Percentiles rank a stretch among this genome's conserved stretches.
Evolutionary conservation across 305 asterid species (phyloP).

Genomic region (Euphrasia arctica): DNA sequence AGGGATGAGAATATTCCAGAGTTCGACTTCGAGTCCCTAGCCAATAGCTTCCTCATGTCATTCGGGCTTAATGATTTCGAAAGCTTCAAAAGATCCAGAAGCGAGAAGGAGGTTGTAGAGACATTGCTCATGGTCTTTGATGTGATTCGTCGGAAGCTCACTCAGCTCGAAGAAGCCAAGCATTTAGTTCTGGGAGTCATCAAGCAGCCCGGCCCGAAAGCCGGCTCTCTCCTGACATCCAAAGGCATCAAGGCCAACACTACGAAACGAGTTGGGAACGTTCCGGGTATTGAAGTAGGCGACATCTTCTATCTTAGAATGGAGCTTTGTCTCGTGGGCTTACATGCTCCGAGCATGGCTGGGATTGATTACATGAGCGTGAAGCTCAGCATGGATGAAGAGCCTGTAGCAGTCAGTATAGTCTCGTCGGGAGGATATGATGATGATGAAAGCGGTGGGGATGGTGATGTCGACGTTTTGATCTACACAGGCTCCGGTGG

Average conservation of each 20-base stretch:
- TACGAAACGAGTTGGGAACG: conserved; percentile 56
- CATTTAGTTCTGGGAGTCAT: conserved; percentile 39
- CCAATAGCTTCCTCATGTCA: conserved; percentile 34
- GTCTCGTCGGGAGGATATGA: conserved; percentile 86
- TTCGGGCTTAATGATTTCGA: conserved; percentile 56
- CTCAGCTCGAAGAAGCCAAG: conserved; percentile 65
- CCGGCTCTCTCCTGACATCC: conserved; percentile 57
- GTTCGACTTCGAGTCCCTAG: conserved; percentile 43
- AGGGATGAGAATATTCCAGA: conserved; percentile 36
- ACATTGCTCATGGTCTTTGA: conserved; percentile 50
- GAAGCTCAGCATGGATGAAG: conserved; percentile 56
- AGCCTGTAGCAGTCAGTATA: conserved; percentile 84
- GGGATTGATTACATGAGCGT: conserved; percentile 82
- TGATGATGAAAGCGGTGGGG: conserved; percentile 42
- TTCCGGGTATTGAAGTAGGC: conserved; percentile 81
- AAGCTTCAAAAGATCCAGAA: conserved; percentile 42
- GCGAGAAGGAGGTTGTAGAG: conserved; percentile 49
- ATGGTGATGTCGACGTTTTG: conserved; percentile 63
- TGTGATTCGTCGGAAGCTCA: conserved; percentile 54
- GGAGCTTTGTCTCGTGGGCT: conserved; percentile 78
- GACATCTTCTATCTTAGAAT: conserved; percentile 86
- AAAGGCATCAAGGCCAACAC: conserved; percentile 66
- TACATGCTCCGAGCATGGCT: conserved; percentile 87
- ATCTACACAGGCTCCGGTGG: conserved; percentile 90
- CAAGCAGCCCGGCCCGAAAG: conserved; percentile 73